Base-by-base conservation (phyloP, 768 basidiomycete genomes). In the Serpula lacrymans region DNA sequence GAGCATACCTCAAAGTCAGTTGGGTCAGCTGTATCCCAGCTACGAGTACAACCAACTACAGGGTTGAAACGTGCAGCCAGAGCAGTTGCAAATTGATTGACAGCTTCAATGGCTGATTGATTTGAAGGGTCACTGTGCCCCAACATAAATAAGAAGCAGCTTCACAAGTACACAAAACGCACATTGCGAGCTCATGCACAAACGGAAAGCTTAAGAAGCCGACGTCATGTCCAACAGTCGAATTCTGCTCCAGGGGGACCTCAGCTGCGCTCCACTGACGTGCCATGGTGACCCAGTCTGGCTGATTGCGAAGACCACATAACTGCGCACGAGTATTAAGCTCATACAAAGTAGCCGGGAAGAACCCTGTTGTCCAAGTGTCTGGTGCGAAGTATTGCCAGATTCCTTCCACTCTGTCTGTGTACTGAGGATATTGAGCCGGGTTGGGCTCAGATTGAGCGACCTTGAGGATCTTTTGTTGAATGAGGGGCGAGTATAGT, bases 171-270 rank as follows among this genome's bases (percentile, higher is more conserved):
- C 28, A 14, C 25, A 36, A 23, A 10, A 69, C 79, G 34, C 50
- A 84, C 82, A 84, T 48, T 8, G 52, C 47, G 12, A 84, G 58
- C 51, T 87, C 84, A 36, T 78, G 70, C 33, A 75, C 64, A 52
- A 85, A 85, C 0, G 84, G 80, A 49, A 75, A 82, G 58, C 81
- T 82, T 48, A 85, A 57, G 57, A 84, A 86, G 6, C 83, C 84
- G 22, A 82, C 78, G 52, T 87, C 84, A 49, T 86, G 83, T 10
- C 76, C 80, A 21, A 80, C 65, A 13, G 57, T 65, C 37, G 71
- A 77, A 21, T 63, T 60, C 5, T 52, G 52, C 48, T 77, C 72
- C 2, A 79, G 65, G 1, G 74, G 70, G 5, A 81, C 58, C 52
- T 80, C 57, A 3, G 70, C 76, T 13, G 67, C 64, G 46, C 75